A percentile compares a stretch with the other conserved stretches of the same genome.
phyloP scores from a whole-genome alignment of 352 stramenopile genomes.

The Phytophthora melonis region DNA sequence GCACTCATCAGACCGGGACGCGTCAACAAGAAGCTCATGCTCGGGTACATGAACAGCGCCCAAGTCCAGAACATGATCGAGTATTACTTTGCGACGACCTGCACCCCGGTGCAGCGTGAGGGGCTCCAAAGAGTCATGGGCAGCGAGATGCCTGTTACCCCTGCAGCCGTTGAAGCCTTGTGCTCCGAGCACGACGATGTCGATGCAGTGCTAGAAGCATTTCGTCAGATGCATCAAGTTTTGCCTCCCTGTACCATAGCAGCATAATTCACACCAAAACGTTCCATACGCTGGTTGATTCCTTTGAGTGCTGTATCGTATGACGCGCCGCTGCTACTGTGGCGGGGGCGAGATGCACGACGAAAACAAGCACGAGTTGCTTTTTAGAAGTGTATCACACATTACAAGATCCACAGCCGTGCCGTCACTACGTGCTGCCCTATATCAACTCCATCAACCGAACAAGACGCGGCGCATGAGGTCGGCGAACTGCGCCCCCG shows the following conservation, averaged over 20 bases:
- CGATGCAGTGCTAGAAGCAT: conserved; percentile 23
- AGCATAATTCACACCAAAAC: neutral
- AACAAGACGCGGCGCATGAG: conserved; percentile 73
- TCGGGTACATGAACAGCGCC: conserved; percentile 64
- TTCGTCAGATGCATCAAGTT: neutral
- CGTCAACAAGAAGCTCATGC: conserved; percentile 88
- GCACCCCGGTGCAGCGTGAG: conserved; percentile 27
- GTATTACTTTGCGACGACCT: conserved; percentile 62
- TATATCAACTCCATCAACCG: conserved; percentile 38
- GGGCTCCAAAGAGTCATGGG: conserved; percentile 17
- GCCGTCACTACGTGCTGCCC: neutral
- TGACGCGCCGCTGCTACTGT: too few species aligned
- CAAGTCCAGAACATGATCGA: conserved; percentile 71
- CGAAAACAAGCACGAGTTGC: conserved; percentile 7
- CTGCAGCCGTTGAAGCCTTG: conserved; percentile 56
- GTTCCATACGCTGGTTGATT: too few species aligned
- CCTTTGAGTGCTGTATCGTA: too few species aligned
- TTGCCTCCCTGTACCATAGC: neutral
- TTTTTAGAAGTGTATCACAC: conserved; percentile 30
- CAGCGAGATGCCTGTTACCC: conserved; percentile 31
- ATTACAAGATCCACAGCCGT: conserved; percentile 29
- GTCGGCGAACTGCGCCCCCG: conserved; percentile 69
- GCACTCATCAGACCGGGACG: conserved; percentile 91
- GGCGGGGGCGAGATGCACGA: too few species aligned
- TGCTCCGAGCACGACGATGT: conserved; percentile 53